A percentile compares a stretch with the other conserved stretches of the same genome.
Conservation (phyloP, 1,284 basidiomycete genomes). For the Bothia castanella region DNA sequence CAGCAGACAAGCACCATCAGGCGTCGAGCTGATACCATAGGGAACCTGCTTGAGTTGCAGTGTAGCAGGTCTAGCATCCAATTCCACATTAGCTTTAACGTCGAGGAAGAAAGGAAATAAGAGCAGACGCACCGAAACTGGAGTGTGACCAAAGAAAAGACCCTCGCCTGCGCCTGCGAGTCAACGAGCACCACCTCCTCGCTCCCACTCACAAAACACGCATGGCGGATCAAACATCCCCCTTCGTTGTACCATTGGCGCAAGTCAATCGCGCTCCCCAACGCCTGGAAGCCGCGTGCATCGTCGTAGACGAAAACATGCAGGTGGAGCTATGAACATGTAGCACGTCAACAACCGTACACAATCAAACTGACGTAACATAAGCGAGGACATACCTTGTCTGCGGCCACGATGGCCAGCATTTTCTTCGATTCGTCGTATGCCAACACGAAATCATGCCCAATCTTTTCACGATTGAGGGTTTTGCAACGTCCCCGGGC, state of each 20-base stretch:
- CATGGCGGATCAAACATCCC: constrained; percentile 27
- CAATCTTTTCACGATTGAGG: constrained; percentile 45
- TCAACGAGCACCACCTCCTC: constrained; percentile 53
- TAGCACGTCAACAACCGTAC: neutral
- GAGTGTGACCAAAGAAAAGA: constrained; percentile 49
- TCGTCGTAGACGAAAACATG: constrained; percentile 48
- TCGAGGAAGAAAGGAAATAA: too few relatives aligned
- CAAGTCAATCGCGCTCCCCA: constrained; percentile 41
- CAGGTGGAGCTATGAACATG: constrained; percentile 32
- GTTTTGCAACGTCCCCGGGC: constrained; percentile 26
- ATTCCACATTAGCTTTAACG: constrained; percentile 6
- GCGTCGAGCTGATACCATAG: constrained; percentile 35
- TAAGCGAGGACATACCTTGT: constrained; percentile 34
- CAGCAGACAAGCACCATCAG: constrained; percentile 53
- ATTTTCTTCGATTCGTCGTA: constrained; percentile 50
- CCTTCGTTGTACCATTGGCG: constrained; percentile 40
- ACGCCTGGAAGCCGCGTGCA: constrained; percentile 29
- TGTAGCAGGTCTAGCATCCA: constrained; percentile 19
- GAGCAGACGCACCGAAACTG: constrained; percentile 43
- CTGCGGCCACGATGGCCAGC: constrained; percentile 41
- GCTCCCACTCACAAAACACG: constrained; percentile 38
- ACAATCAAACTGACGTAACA: neutral
- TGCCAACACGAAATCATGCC: constrained; percentile 40
- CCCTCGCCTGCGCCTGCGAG: constrained; percentile 36
- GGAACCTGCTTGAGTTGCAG: constrained; percentile 20